These are phyloP conservation scores for Galeopsis tetrahit DNA, from an alignment of 257 asterid genomes.

Conservation along the genomic window DNA sequence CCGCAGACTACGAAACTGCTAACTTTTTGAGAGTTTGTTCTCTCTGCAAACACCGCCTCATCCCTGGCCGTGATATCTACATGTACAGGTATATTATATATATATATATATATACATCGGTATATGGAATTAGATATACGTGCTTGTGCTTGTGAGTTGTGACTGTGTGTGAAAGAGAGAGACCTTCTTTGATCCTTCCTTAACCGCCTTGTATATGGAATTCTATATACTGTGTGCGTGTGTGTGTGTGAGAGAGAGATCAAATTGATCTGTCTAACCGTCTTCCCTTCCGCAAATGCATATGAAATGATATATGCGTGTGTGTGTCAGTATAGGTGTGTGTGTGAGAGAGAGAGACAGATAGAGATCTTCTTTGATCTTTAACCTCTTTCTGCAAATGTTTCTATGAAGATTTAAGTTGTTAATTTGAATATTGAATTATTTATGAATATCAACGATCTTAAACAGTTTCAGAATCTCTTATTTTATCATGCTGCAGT, in stretches of 20 bases:
- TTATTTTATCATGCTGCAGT: background rate
- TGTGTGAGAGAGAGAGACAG: background rate
- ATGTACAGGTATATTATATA: conserved; percentile 66
- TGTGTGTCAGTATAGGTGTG: no score
- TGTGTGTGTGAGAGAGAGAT: background rate
- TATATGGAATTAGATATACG: background rate
- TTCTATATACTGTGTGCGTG: background rate
- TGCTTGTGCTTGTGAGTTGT: background rate
- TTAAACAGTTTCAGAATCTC: background rate
- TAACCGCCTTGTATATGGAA: no score
- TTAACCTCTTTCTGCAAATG: background rate
- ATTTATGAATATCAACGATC: background rate
- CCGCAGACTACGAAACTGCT: conserved; percentile 58
- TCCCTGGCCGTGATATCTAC: conserved; percentile 79
- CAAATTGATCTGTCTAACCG: no score
- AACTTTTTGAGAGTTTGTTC: conserved; percentile 68
- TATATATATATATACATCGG: no score
- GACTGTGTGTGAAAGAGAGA: background rate
- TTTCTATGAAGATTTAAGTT: no score
- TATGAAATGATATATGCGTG: no score
- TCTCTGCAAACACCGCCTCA: conserved; percentile 71
- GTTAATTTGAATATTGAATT: background rate
- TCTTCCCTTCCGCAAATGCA: no score
- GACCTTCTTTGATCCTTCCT: background rate
- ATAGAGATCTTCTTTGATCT: background rate